Conservation (phyloP, 192 early-diverging fungal species). For the Backusella tarrabulga region DNA sequence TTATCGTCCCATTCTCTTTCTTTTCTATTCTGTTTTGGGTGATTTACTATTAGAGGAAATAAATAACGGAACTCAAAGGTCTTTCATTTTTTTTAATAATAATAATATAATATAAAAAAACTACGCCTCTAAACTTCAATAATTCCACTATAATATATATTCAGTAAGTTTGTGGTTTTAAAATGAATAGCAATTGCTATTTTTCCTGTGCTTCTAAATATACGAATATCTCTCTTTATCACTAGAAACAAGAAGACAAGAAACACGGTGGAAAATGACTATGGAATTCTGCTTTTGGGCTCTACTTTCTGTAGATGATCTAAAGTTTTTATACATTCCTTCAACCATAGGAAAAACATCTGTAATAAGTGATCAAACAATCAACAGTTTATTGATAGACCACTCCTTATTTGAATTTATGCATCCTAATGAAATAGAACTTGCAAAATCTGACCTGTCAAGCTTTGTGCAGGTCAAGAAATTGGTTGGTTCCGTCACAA, state of each 20-base stretch:
- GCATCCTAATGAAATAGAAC: constrained; percentile 13
- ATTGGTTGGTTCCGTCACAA: constrained; percentile 7
- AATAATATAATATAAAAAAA: background rate
- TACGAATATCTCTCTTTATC: background rate
- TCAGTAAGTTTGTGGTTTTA: background rate
- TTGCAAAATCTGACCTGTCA: constrained; percentile 14
- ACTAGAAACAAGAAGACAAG: background rate
- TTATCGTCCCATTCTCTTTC: background rate
- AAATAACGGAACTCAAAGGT: background rate
- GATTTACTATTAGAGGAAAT: background rate
- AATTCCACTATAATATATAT: background rate
- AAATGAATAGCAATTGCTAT: background rate
- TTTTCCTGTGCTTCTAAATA: background rate
- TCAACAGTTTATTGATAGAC: background rate
- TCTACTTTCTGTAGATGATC: background rate
- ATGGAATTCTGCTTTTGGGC: constrained; percentile 6
- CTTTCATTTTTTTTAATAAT: background rate
- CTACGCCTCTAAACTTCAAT: background rate
- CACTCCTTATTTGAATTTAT: constrained; percentile 12
- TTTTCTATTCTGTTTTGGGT: background rate
- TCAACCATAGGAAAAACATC: background rate
- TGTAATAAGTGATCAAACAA: background rate
- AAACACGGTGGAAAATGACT: background rate
- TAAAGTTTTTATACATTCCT: constrained; percentile 9
- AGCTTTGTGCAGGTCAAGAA: background rate